Conservation (phyloP, 306 rosid genomes). For the Hippophae gyantsensis region DNA sequence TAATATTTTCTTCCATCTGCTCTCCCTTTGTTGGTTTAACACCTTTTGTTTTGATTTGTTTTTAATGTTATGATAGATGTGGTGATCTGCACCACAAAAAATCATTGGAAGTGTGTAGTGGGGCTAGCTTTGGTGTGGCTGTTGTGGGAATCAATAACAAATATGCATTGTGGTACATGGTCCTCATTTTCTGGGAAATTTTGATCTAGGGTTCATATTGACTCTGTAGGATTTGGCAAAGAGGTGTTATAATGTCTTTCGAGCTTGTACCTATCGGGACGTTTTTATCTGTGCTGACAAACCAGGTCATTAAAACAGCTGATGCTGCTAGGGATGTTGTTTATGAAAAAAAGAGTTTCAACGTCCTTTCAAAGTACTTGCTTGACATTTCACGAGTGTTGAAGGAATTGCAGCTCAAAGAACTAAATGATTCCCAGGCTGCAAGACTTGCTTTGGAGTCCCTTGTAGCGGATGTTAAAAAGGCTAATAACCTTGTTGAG, state of each 20-base stretch:
- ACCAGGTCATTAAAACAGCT: slow-evolving; percentile 62
- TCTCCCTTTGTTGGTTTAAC: background rate
- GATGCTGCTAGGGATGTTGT: slow-evolving; percentile 60
- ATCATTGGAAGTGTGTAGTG: slow-evolving; percentile 11
- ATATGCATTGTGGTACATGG: slow-evolving; percentile 7
- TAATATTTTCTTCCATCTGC: background rate
- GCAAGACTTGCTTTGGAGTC: slow-evolving; percentile 55
- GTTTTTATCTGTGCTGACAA: slow-evolving; percentile 58
- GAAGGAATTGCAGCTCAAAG: slow-evolving; percentile 60
- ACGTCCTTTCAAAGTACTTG: slow-evolving; percentile 53
- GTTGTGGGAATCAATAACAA: background rate
- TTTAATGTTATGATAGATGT: background rate
- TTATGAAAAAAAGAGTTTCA: slow-evolving; percentile 59
- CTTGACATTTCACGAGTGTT: slow-evolving; percentile 59
- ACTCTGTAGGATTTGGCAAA: slow-evolving; percentile 18
- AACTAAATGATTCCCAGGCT: slow-evolving; percentile 68
- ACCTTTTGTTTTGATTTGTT: background rate
- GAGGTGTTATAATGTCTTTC: slow-evolving; percentile 28
- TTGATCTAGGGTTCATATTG: background rate
- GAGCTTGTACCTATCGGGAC: slow-evolving; percentile 77
- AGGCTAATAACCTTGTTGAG: slow-evolving; percentile 54
- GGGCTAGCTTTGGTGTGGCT: background rate
- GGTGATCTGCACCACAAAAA: background rate
- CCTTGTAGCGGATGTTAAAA: slow-evolving; percentile 66
- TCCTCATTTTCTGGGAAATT: slow-evolving; percentile 14